phyloP scores from a whole-genome alignment of 2,329 filamentous ascomycete genomes.

The Mycocentrospora acerina region DNA sequence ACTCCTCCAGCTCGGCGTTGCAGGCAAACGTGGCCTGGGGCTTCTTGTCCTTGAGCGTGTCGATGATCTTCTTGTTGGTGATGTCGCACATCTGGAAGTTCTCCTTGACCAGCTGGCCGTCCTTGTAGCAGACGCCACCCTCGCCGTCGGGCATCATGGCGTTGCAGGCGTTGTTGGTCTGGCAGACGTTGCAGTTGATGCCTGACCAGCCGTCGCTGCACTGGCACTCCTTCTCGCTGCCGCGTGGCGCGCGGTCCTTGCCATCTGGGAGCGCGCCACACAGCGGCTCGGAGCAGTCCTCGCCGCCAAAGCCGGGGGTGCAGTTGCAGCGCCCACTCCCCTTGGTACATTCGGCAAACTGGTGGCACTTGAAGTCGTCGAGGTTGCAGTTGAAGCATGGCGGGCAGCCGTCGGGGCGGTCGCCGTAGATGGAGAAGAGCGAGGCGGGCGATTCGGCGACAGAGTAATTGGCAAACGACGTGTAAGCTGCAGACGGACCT shows the following conservation, averaged over 20 bases:
- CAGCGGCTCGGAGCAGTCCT: constrained; percentile 87
- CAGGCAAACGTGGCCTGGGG: constrained; percentile 96
- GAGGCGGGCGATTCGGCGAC: constrained; percentile 48
- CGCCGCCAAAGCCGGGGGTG: constrained; percentile 87
- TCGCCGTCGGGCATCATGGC: constrained; percentile 80
- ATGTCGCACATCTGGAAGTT: constrained; percentile 99
- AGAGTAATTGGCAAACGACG: constrained; percentile 50
- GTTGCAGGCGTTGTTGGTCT: constrained; percentile 78
- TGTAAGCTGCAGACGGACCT: constrained; percentile 27
- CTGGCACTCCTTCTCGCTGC: constrained; percentile 66
- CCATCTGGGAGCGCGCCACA: constrained; percentile 87
- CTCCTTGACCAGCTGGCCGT: constrained; percentile 85
- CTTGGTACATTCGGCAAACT: constrained; percentile 86
- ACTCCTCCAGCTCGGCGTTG: constrained; percentile 70
- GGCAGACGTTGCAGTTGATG: constrained; percentile 96
- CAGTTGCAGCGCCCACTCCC: constrained; percentile 92
- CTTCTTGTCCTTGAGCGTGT: constrained; percentile 78
- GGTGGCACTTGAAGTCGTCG: constrained; percentile 85
- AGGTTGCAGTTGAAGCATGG: constrained; percentile 98
- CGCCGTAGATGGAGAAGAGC: constrained; percentile 70
- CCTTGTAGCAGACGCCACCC: constrained; percentile 87
- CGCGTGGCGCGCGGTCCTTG: constrained; percentile 70
- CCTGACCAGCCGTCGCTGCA: constrained; percentile 94
- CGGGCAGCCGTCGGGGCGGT: constrained; percentile 74
- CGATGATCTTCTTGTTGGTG: constrained; percentile 90